Evolutionary conservation across 371 early-diverging fungal genomes (phyloP), one percentile per base, ranked within the genome.

Genomic region (Actinomucor elegans): DNA sequence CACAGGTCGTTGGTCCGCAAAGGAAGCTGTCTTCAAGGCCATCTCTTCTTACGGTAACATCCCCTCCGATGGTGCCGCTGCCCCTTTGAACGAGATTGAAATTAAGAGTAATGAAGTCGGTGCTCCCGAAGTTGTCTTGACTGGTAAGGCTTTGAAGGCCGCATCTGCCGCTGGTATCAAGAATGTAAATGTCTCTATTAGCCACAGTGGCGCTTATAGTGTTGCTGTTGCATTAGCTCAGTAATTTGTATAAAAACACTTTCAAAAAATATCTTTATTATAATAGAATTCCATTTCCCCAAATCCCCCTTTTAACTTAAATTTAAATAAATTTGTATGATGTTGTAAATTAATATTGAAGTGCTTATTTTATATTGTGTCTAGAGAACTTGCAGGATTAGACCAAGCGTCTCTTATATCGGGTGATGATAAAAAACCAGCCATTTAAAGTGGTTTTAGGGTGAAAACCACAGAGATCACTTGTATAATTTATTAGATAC

Each of bases 1-100:
- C 66, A 91, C 97, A 27, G 97, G 97, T 37, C 85, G 91, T 18
- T 96, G 97, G 96, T 92, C 94, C 7, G 97, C 97, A 52, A 97
- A 97, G 82, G 97, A 97, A 71, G 92, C 97, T 2, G 94, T 94
- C 12, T 84, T 97, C 70, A 97, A 97, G 85, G 95, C 97, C 4
- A 86, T 97, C 36, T 85, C 88, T 32, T 89, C 90, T 9, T 75
- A 80, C 35, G 67, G 75, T 17, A 76, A 77, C 36, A 91, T 94
- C 29, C 85, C 87, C 81, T 83, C 84, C 15, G 71, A 85, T 48
- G 96, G 96, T 20, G 86, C 90, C 14, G 97, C 74, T 15, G 97
- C 96, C 2, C 93, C 96, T 17, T 67, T 97, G 44, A 83, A 75
- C 10, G 97, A 96, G 35, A 95, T 97, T 69, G 97, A 97, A 74